Conservation (phyloP, 2,329 filamentous ascomycete species). For the Aureobasidium namibiae region DNA sequence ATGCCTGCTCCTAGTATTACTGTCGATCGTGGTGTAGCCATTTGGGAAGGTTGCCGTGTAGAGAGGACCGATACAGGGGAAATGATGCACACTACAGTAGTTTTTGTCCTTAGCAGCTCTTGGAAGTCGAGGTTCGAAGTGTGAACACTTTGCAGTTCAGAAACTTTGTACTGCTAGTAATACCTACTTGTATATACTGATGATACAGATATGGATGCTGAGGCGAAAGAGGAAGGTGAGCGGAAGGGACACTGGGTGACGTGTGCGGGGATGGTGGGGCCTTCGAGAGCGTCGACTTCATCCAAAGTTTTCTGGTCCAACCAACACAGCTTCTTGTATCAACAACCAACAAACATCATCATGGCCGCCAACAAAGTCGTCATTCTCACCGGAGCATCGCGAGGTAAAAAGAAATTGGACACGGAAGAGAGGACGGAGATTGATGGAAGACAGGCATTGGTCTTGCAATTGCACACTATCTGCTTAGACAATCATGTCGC, state of each 20-base stretch:
- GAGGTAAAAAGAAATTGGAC: conserved; percentile 35
- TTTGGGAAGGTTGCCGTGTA: not conserved
- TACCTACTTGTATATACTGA: not conserved
- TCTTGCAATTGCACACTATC: conserved; percentile 50
- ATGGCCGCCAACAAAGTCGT: conserved; percentile 32
- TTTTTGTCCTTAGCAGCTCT: too few relatives aligned
- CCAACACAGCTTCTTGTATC: conserved; percentile 6
- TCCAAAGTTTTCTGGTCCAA: conserved; percentile 4
- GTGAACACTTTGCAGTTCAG: too few relatives aligned
- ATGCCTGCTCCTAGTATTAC: conserved; percentile 64
- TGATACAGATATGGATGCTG: not conserved
- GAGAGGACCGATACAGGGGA: too few relatives aligned
- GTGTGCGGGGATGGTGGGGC: conserved; percentile 10
- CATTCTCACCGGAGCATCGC: conserved; percentile 53
- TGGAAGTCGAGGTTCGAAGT: too few relatives aligned
- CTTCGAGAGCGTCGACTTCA: not conserved
- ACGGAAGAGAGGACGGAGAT: not conserved
- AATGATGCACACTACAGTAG: too few relatives aligned
- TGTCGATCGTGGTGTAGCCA: conserved; percentile 29
- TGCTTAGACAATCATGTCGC: conserved; percentile 48
- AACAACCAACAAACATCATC: conserved; percentile 5
- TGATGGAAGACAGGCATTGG: conserved; percentile 46
- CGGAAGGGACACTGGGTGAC: not conserved
- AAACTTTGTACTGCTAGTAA: too few relatives aligned
- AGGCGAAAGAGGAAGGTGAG: conserved; percentile 1